Base-by-base conservation (phyloP, 139 green algal species). In the Closterium sp. region DNA sequence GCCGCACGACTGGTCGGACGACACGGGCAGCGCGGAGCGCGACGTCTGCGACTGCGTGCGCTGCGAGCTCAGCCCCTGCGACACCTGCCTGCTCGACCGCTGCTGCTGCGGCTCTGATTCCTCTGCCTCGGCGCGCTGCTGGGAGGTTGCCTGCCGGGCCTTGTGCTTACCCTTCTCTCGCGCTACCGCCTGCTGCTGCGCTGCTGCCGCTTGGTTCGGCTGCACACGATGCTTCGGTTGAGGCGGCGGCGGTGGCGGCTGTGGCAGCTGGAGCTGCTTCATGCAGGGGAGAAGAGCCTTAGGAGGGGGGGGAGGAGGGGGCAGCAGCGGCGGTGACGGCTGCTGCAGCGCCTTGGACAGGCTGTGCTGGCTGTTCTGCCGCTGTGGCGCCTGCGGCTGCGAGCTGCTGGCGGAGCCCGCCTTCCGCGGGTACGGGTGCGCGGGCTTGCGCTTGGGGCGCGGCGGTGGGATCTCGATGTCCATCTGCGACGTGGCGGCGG, bases 371-470 rank as follows among this genome's bases (percentile, higher is more conserved):
- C 50, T 73, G 50, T 73, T 21, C 50, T 73, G 50, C 50, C 50
- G 50, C 50, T 73, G 50, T 22, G 50, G 50, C 50, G 13, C 13
- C 50, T 73, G 50, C 50, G 50, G 50, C 50, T 73, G 50, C 50
- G 50, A 73, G 17, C 50, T 73, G 50, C 13, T 73, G 50, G 50
- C 50, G 50, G 84, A 87, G 11, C 84, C 88, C 0, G 96, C 92
- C 90, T 98, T 98, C 28, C 95, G 95, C 1, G 97, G 97, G 91
- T 98, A 98, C 1, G 97, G 97, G 88, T 97, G 95, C 17, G 92
- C 32, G 28, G 96, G 96, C 93, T 98, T 98, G 86, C 96, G 95
- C 95, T 99, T 99, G 29, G 96, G 97, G 22, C 97, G 92, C 0
- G 97, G 97, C 4, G 97, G 97, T 1, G 97, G 97, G 86, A 99